Percentiles rank a stretch among this genome's conserved stretches.
Conservation (phyloP, 1,284 basidiomycete species). For the Gymnopus androsaceus region DNA sequence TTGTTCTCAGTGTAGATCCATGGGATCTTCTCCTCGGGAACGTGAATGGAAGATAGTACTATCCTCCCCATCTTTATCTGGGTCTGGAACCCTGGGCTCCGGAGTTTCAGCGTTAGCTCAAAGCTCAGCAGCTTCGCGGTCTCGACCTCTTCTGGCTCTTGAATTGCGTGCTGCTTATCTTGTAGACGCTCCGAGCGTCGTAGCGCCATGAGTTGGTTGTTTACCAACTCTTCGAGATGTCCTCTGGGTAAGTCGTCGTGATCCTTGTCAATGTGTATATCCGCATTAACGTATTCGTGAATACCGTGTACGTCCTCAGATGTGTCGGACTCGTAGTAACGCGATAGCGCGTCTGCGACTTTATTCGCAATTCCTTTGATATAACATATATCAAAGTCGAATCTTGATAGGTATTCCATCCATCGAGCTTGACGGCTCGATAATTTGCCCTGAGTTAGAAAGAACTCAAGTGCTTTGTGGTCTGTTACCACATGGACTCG, state of each 20-base stretch:
- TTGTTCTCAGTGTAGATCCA: neutral
- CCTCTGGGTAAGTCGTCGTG: constrained; percentile 21
- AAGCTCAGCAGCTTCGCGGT: constrained; percentile 10
- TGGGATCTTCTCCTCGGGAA: neutral
- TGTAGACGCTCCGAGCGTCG: neutral
- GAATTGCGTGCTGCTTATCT: neutral
- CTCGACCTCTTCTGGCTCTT: neutral
- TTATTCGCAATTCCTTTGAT: constrained; percentile 29
- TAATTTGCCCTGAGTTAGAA: constrained; percentile 22
- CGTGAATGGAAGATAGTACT: neutral
- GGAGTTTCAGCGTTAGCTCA: neutral
- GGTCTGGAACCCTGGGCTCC: neutral
- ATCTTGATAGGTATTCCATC: constrained; percentile 30
- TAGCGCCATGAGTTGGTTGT: neutral
- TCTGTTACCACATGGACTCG: constrained; percentile 29
- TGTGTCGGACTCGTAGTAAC: constrained; percentile 27
- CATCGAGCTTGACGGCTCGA: constrained; percentile 25
- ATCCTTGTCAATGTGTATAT: constrained; percentile 27
- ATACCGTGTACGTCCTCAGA: constrained; percentile 15
- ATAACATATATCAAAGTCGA: constrained; percentile 30
- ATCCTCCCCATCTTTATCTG: neutral
- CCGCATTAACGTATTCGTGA: constrained; percentile 17
- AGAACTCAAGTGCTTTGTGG: constrained; percentile 31
- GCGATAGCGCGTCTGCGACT: constrained; percentile 32
- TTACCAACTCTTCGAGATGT: constrained; percentile 14